Evolutionary conservation across 805 yeast genomes (phyloP).

Genomic region (Candida krabiensis): DNA sequence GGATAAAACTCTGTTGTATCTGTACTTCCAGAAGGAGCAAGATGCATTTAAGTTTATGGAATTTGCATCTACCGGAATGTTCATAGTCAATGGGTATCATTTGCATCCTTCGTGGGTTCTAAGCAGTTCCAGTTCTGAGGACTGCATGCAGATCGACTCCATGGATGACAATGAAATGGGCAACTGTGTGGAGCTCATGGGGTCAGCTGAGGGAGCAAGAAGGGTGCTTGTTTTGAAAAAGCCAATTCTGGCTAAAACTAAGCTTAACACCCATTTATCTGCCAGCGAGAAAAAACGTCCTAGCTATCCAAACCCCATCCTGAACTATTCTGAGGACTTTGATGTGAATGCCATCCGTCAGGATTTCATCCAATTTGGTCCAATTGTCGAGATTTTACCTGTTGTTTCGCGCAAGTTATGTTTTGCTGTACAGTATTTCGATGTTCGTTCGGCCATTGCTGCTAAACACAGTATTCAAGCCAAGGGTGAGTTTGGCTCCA

Average conservation of each 20-base stretch:
- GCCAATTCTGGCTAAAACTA: conserved; percentile 28
- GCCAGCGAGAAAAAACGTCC: conserved; percentile 19
- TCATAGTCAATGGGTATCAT: conserved; percentile 57
- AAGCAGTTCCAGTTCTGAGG: conserved; percentile 6
- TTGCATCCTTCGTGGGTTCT: conserved; percentile 49
- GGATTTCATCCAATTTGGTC: conserved; percentile 60
- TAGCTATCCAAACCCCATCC: conserved; percentile 43
- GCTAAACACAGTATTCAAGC: conserved; percentile 51
- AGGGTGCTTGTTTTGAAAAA: conserved; percentile 54
- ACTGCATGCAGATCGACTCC: too few relatives aligned
- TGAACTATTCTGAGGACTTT: conserved; percentile 44
- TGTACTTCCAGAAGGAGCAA: conserved; percentile 52
- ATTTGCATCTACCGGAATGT: conserved; percentile 52
- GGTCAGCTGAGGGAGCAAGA: conserved; percentile 44
- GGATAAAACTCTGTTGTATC: conserved; percentile 36
- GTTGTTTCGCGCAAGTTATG: conserved; percentile 66
- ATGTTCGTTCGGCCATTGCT: conserved; percentile 56
- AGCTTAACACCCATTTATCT: conserved; percentile 10
- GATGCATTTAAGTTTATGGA: conserved; percentile 56
- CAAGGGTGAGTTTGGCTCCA: conserved; percentile 14
- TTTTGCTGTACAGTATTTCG: conserved; percentile 58
- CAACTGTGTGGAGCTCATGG: conserved; percentile 31
- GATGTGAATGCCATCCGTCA: conserved; percentile 41
- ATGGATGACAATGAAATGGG: conserved; percentile 6
- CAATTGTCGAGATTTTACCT: conserved; percentile 60